phyloP scores from a whole-genome alignment of 2,329 filamentous ascomycete genomes.

The Colletotrichum abscissum region DNA sequence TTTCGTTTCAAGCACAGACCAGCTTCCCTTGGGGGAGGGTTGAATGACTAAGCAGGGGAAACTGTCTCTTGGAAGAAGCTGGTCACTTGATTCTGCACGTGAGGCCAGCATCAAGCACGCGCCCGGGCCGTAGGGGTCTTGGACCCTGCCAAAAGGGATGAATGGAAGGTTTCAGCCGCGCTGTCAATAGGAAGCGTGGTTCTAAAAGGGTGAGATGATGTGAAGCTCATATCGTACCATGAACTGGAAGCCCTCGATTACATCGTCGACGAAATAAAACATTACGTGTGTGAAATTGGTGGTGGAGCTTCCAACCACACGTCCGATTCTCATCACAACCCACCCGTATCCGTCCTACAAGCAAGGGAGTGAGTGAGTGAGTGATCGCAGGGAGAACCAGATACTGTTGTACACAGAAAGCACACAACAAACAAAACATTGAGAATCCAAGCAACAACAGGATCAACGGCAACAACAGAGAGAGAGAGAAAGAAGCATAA shows the following conservation, averaged over 20 bases:
- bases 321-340: background rate
- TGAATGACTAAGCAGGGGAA: background rate
- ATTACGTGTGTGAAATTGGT: background rate
- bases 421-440: background rate
- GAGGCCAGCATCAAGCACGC: background rate
- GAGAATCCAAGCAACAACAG: background rate
- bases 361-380: conserved; percentile 16
- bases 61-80: background rate
- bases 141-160: conserved; percentile 26
- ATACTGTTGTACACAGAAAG: background rate
- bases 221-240: conserved; percentile 19
- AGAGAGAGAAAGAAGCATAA: background rate
- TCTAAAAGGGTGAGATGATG: conserved; percentile 14
- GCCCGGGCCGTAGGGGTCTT: background rate
- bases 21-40: background rate
- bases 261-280: background rate
- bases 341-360: background rate
- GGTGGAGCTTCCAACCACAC: background rate
- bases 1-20: conserved; percentile 23
- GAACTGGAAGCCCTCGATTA: background rate
- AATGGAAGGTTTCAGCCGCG: conserved; percentile 28
- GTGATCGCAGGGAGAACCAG: background rate
- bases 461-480: background rate
- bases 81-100: conserved; percentile 7
- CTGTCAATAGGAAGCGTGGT: conserved; percentile 16